Evolutionary conservation across 1,284 basidiomycete species (phyloP).

Genomic region (Ustilago sp.): DNA sequence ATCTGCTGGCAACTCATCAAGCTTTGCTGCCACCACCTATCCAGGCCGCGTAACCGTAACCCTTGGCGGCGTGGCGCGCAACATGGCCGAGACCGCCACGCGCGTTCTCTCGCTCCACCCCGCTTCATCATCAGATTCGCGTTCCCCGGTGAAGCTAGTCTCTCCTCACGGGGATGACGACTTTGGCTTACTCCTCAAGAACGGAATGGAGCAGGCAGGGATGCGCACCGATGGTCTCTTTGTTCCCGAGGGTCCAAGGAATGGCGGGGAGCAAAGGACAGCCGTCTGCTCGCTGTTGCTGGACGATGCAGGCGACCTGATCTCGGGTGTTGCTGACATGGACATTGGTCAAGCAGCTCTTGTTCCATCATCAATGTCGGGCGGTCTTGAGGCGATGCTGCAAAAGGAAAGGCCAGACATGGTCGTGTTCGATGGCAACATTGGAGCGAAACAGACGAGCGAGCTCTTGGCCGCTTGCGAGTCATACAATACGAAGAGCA

Average conservation of each 20-base stretch:
- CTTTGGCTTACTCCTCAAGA: conserved; percentile 72
- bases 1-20: conserved; percentile 14
- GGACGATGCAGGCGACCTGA: conserved; percentile 78
- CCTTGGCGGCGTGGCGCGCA: conserved; percentile 91
- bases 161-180: conserved; percentile 70
- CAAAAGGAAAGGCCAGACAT: conserved; percentile 11
- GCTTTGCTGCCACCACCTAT: conserved; percentile 74
- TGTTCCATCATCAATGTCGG: background rate
- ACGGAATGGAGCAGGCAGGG: conserved; percentile 75
- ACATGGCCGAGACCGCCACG: conserved; percentile 89
- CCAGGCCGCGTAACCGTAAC: conserved; percentile 82
- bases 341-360: conserved; percentile 54
- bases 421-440: conserved; percentile 46
- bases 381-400: conserved; percentile 2
- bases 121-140: background rate
- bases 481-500: conserved; percentile 67
- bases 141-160: conserved; percentile 67
- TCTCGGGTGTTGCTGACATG: conserved; percentile 93
- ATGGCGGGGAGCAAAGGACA: conserved; percentile 71
- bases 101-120: conserved; percentile 73
- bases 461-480: conserved; percentile 54
- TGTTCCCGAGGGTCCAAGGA: background rate
- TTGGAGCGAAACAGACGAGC: conserved; percentile 40
- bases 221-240: conserved; percentile 87
- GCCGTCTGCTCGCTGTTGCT: conserved; percentile 88